Base-by-base conservation (phyloP, 495 filamentous ascomycete species). In the Penicillium manginii region DNA sequence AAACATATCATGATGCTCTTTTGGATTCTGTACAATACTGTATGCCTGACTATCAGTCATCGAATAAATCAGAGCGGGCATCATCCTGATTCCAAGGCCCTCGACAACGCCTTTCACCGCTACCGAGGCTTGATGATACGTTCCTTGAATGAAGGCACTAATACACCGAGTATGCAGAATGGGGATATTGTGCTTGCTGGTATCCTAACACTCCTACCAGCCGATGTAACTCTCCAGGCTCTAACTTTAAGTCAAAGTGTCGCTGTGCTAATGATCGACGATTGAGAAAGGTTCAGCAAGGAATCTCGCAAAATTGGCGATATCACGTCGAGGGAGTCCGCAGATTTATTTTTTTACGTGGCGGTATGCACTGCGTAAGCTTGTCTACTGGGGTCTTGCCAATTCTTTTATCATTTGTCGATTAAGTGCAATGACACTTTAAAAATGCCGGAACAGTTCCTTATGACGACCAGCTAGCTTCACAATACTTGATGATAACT, bases 71-170 rank as follows among this genome's bases (percentile, higher is more conserved):
- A 58, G n/a, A 59, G 31, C 4, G 57, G 64, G 23, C 37, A 57
- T 23, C 50, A 62, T 26, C 14, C 54, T 2, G 37, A 55, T 15
- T 51, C 42, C 17, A 64, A 57, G 29, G 26, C 47, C 15, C 42
- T 73, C n/a, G 29, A 46, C 4, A 57, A 60, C 48, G 59, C 48
- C 23, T 74, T 75, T 35, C 71, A 68, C 56, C 52, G 19, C 15
- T 70, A 73, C 56, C 67, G 74, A 23, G 74, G 72, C 21, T 46
- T 60, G 15, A 58, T 68, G 12, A 61, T 75, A 42, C 74, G 67
- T n/a, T 74, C 72, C 15, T 54, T 71, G 14, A 64, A 57, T 49
- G 60, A 73, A 18, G 61, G 71, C 12, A 59, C 74, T 14, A 46
- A 54, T 17, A 33, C 21, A 0, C 56, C 58, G 33, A 46, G 66